Conservation (phyloP, 75 land plant species). For the Picea glauca region DNA sequence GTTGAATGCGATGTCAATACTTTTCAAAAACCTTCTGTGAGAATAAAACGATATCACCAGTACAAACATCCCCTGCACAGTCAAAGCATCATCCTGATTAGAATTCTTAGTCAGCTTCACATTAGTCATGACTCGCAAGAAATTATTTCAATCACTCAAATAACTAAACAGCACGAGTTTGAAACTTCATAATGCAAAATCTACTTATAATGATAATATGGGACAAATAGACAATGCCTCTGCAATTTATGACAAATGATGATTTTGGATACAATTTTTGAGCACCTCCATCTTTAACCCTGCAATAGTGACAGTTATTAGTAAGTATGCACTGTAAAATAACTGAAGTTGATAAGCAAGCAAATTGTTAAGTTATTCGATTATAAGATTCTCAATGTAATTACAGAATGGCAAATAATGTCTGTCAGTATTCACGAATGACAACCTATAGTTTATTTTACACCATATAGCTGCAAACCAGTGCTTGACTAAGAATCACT, state of each 20-base stretch:
- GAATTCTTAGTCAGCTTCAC: not conserved
- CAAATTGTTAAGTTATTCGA: not conserved
- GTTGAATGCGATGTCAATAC: constrained; percentile 14
- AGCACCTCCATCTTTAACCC: constrained; percentile 24
- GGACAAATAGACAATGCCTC: constrained; percentile 6
- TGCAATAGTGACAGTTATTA: constrained; percentile 8
- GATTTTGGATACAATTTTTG: constrained; percentile 22
- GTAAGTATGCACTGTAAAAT: not conserved
- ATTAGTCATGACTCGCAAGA: not conserved
- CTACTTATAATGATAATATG: not conserved
- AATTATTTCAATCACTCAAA: not conserved
- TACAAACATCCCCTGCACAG: constrained; percentile 31
- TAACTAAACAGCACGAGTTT: constrained; percentile 2
- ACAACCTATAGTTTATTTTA: not conserved
- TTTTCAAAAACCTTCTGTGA: constrained; percentile 25
- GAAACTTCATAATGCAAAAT: not conserved
- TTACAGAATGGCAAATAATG: not conserved
- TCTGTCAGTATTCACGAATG: not conserved
- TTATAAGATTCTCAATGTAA: not conserved
- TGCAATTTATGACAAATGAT: constrained; percentile 26
- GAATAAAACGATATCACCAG: constrained; percentile 33
- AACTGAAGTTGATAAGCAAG: not conserved
- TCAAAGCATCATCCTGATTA: constrained; percentile 3
- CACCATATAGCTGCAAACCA: too few species aligned
- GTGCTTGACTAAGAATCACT: not conserved